These are phyloP conservation scores for Alternaria brassicicola DNA, from an alignment of 2,329 filamentous ascomycete genomes.

Conservation along the genomic window DNA sequence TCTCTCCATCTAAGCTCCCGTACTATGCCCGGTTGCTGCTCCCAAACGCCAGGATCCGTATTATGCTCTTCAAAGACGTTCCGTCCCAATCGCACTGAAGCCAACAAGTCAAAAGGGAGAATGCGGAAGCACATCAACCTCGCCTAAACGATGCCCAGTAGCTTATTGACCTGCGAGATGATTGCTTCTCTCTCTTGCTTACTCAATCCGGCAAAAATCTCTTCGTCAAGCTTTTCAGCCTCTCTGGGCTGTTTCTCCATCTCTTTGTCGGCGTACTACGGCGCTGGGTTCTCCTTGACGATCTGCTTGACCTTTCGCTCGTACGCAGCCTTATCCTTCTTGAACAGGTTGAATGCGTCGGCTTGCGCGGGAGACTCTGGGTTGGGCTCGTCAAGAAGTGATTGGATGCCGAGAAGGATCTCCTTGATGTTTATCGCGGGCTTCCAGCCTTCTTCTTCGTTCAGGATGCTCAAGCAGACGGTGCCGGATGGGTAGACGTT, in stretches of 20 bases:
- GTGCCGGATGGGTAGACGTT: slow-evolving; percentile 99
- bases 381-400: slow-evolving; percentile 93
- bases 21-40: background rate
- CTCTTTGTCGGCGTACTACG: slow-evolving; percentile 50
- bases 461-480: slow-evolving; percentile 94
- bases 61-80: background rate
- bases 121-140: background rate
- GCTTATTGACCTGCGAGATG: background rate
- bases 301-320: slow-evolving; percentile 86
- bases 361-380: slow-evolving; percentile 96
- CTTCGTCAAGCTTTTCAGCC: background rate
- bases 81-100: background rate
- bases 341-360: slow-evolving; percentile 96
- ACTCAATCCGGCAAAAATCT: background rate
- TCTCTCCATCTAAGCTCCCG: background rate
- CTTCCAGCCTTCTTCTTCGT: slow-evolving; percentile 98
- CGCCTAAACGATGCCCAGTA: background rate
- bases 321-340: slow-evolving; percentile 85
- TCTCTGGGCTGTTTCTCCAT: background rate
- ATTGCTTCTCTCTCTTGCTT: background rate
- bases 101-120: background rate
- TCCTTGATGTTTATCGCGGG: slow-evolving; percentile 98
- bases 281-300: slow-evolving; percentile 86
- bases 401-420: slow-evolving; percentile 94
- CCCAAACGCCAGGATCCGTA: slow-evolving; percentile 8